Percentiles rank a stretch among this genome's conserved stretches.
These are phyloP conservation scores for Globisporangium orthogonon DNA, from an alignment of 352 stramenopile genomes.

Conservation along the genomic window DNA sequence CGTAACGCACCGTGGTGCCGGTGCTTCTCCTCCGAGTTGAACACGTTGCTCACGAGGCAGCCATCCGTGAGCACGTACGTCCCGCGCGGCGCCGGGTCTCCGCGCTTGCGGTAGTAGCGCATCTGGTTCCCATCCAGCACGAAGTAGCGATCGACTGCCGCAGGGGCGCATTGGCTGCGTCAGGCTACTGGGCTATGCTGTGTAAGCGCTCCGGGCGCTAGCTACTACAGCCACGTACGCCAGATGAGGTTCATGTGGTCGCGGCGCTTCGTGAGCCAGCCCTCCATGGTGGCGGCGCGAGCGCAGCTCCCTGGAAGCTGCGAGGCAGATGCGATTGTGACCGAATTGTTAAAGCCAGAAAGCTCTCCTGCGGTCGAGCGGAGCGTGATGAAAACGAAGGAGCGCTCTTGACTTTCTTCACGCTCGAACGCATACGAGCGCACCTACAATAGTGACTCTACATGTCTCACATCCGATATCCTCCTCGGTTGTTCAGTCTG, in stretches of 20 bases:
- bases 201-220: too few species aligned
- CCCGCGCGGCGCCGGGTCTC: conserved; percentile 68
- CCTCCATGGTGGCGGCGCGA: conserved; percentile 48
- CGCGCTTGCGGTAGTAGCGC: conserved; percentile 84
- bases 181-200: too few species aligned
- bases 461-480: neutral
- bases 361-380: neutral
- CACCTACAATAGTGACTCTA: neutral
- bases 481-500: too few species aligned
- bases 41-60: conserved; percentile 71
- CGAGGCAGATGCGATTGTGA: neutral
- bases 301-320: too few species aligned
- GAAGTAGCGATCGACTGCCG: conserved; percentile 82
- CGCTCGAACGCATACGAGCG: neutral
- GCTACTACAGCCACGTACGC: conserved; percentile 33
- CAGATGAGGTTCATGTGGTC: conserved; percentile 91
- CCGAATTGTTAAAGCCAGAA: neutral
- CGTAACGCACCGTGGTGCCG: conserved; percentile 54
- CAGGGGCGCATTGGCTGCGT: too few species aligned
- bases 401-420: neutral
- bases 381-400: neutral
- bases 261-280: conserved; percentile 84
- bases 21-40: conserved; percentile 88
- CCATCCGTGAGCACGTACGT: conserved; percentile 84
- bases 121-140: conserved; percentile 82